These are phyloP conservation scores for Pyricularia grisea DNA, from an alignment of 2,329 filamentous ascomycete genomes.

Conservation along the genomic window DNA sequence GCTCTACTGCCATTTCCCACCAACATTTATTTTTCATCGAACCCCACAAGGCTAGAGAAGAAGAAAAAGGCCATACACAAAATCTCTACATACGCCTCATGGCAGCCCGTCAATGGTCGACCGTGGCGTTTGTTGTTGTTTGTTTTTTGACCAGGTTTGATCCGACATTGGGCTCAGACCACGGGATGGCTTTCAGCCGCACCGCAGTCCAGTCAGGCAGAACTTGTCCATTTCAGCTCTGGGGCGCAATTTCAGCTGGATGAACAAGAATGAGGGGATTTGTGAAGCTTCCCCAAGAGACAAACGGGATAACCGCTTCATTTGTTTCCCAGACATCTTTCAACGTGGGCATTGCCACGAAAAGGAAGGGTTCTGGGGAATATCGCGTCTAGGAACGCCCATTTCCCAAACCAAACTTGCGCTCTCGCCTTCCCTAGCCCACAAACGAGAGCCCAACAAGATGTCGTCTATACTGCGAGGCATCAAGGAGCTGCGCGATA, in stretches of 20 bases:
- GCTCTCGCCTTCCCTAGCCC: not conserved
- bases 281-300: not conserved
- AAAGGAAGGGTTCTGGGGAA: not conserved
- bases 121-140: not conserved
- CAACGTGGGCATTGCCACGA: not conserved
- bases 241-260: not conserved
- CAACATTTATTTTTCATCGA: not conserved
- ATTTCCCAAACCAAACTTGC: not conserved
- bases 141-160: not conserved
- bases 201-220: not conserved
- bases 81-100: not conserved
- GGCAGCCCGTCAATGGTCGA: not conserved
- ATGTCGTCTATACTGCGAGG: not conserved
- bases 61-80: not conserved
- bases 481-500: constrained; percentile 1
- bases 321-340: not conserved
- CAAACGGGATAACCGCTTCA: not conserved
- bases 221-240: not conserved
- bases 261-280: not conserved
- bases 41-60: not conserved
- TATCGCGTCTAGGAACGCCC: not conserved
- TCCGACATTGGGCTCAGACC: not conserved
- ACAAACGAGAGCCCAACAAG: not conserved
- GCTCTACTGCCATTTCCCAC: not conserved
- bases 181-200: not conserved